A percentile compares a stretch with the other conserved stretches of the same genome.
Evolutionary conservation across 352 stramenopile genomes (phyloP).

Genomic region (Proteromonas lacertae): DNA sequence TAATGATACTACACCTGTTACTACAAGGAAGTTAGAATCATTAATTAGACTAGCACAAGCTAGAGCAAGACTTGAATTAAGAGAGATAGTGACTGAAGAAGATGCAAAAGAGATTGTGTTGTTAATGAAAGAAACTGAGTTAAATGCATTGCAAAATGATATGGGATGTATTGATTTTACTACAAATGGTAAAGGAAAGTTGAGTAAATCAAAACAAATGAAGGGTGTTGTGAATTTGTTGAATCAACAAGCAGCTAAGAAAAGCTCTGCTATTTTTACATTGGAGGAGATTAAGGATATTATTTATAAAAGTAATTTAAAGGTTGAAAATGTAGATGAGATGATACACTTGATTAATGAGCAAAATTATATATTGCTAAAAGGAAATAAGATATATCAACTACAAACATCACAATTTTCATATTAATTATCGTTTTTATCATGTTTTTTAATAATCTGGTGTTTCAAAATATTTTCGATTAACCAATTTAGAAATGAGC

Average conservation of each 20-base stretch:
- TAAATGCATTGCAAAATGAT: conserved; percentile 48
- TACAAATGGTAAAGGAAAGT: conserved; percentile 18
- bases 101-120: conserved; percentile 82
- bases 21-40: conserved; percentile 76
- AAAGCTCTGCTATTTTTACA: conserved; percentile 24
- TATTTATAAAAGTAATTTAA: not conserved
- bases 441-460: too few relatives aligned
- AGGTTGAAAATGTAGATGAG: not conserved
- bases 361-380: not conserved
- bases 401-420: not conserved
- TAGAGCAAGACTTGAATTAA: conserved; percentile 60
- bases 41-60: conserved; percentile 52
- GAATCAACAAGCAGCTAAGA: conserved; percentile 20
- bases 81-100: conserved; percentile 49
- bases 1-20: conserved; percentile 37
- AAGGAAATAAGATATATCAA: conserved; percentile 1
- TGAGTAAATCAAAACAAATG: conserved; percentile 19
- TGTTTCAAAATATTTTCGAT: too few relatives aligned
- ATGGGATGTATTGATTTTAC: conserved; percentile 41
- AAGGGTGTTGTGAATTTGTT: conserved; percentile 35
- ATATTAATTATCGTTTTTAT: too few relatives aligned
- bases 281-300: conserved; percentile 25
- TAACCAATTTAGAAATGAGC: too few relatives aligned
- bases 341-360: not conserved
- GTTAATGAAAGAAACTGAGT: conserved; percentile 61